Base-by-base conservation (phyloP, 768 basidiomycete species). In the Russula emetica region DNA sequence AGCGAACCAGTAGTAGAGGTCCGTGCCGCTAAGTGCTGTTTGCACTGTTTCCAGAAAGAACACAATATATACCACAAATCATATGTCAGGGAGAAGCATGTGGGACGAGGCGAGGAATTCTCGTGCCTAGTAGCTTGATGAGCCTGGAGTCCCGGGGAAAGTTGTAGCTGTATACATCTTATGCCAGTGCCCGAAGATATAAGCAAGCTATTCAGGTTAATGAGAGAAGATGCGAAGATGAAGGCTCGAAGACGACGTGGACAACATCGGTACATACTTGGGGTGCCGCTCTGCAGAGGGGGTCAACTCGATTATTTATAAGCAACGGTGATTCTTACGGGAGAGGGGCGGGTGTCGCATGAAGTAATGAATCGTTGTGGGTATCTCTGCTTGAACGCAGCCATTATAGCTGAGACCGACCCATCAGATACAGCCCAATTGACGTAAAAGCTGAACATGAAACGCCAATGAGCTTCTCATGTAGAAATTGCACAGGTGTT, bases 1-100 rank as follows among this genome's bases (percentile, higher is more conserved):
- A 24, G 57, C 70, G 62, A 70, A 74, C 70, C 71, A 72, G 61
- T 71, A 70, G 62, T 70, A 70, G 30, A 67, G 60, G 59, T 76
- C 73, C 2, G 63, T 69, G 13, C 69, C 70, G 54, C 55, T 66
- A n/a, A 74, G 65, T 10, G 60, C 54, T 2, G 68, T 67, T 57
- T 75, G 74, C 10, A 68, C 13, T 0, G 68, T 64, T 62, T 73
- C 72, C 18, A 69, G n/a, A 5, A 69, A 24, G 40, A 72, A 70
- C 22, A 73, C 45, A 52, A 42, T 26, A 54, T 71, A 72, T 0
- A 74, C 74, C 74, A 24, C 16, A 34, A 26, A 55, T 10, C 34
- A 20, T 52, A 22, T 10, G 20, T 51, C 45, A 34, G 32, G 32
- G n/a, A 54, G 18, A 13, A 9, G 14, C 13, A n/a, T 0, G 5